Percentiles rank a stretch among this genome's conserved stretches.
phyloP scores from a whole-genome alignment of 352 stramenopile genomes.

The Globisporangium rhizosaccharum region DNA sequence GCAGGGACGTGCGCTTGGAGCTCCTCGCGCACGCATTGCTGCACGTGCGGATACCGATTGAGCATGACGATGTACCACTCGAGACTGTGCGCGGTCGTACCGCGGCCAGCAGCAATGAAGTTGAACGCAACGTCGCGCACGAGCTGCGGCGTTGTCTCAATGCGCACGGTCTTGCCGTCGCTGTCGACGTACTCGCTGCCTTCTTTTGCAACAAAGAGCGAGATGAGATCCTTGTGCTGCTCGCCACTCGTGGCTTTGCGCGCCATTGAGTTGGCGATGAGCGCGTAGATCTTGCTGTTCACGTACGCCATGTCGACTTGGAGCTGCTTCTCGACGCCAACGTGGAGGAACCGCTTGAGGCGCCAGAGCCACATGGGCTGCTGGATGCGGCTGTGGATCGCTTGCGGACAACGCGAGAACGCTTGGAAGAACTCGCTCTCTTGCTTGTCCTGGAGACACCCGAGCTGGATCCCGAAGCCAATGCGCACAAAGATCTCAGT shows the following conservation, averaged over 20 bases:
- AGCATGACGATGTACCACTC: slow-evolving; percentile 76
- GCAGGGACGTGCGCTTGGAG: slow-evolving; percentile 29
- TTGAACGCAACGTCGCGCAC: slow-evolving; percentile 70
- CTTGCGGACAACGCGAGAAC: slow-evolving; percentile 24
- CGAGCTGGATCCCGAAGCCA: slow-evolving; percentile 52
- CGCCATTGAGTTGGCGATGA: slow-evolving; percentile 37
- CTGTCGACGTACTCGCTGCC: slow-evolving; percentile 21
- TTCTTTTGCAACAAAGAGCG: slow-evolving; percentile 37
- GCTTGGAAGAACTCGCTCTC: slow-evolving; percentile 26
- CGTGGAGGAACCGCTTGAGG: slow-evolving; percentile 23
- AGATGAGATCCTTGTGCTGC: slow-evolving; percentile 27
- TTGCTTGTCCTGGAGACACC: slow-evolving; percentile 22
- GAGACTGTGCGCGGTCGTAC: slow-evolving; percentile 59
- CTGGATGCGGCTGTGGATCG: slow-evolving; percentile 29
- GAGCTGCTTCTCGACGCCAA: slow-evolving; percentile 30
- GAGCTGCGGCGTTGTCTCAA: slow-evolving; percentile 21
- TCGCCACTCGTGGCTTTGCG: slow-evolving; percentile 13
- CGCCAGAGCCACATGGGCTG: slow-evolving; percentile 41
- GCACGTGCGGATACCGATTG: slow-evolving; percentile 42
- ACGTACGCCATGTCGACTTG: slow-evolving; percentile 25
- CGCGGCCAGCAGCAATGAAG: slow-evolving; percentile 64
- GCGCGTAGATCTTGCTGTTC: slow-evolving; percentile 34
- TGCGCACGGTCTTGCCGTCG: slow-evolving; percentile 9
- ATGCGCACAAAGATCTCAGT: slow-evolving; percentile 71
- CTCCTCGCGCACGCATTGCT: slow-evolving; percentile 45